Conservation (phyloP, 2,329 filamentous ascomycete genomes). For the Nothophoma quercina region DNA sequence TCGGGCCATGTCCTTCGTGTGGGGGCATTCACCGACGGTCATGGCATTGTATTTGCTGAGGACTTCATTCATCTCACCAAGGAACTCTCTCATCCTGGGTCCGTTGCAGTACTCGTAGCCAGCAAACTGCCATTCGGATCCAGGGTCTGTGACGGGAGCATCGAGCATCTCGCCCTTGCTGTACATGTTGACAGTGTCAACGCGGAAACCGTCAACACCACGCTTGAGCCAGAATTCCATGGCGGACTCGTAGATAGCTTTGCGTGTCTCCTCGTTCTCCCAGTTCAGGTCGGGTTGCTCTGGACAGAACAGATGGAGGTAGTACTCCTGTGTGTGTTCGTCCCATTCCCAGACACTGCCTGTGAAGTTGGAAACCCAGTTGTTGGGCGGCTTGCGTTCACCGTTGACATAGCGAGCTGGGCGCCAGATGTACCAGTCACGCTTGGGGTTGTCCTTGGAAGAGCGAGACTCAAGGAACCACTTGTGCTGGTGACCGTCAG, state of each 20-base stretch:
- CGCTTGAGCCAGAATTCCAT: slow-evolving; percentile 82
- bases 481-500: slow-evolving; percentile 49
- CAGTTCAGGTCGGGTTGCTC: slow-evolving; percentile 88
- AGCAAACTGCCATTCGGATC: slow-evolving; percentile 45
- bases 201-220: slow-evolving; percentile 63
- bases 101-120: slow-evolving; percentile 70
- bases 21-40: slow-evolving; percentile 74
- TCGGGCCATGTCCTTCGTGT: slow-evolving; percentile 64
- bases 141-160: slow-evolving; percentile 42
- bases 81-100: slow-evolving; percentile 72
- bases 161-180: slow-evolving; percentile 46
- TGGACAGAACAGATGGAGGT: slow-evolving; percentile 76
- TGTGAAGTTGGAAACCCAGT: slow-evolving; percentile 73
- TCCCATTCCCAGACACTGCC: slow-evolving; percentile 75
- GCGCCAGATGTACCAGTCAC: slow-evolving; percentile 65
- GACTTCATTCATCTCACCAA: slow-evolving; percentile 69
- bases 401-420: slow-evolving; percentile 60
- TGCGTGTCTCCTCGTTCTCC: slow-evolving; percentile 72
- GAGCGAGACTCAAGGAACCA: slow-evolving; percentile 66
- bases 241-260: slow-evolving; percentile 71
- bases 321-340: slow-evolving; percentile 74
- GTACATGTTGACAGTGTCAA: slow-evolving; percentile 51
- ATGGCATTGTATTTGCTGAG: slow-evolving; percentile 69
- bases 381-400: slow-evolving; percentile 73
- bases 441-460: slow-evolving; percentile 58